Evolutionary conservation across 192 early-diverging fungal species (phyloP), one percentile per base, ranked within the genome.

Genomic region (Coemansia sp.): DNA sequence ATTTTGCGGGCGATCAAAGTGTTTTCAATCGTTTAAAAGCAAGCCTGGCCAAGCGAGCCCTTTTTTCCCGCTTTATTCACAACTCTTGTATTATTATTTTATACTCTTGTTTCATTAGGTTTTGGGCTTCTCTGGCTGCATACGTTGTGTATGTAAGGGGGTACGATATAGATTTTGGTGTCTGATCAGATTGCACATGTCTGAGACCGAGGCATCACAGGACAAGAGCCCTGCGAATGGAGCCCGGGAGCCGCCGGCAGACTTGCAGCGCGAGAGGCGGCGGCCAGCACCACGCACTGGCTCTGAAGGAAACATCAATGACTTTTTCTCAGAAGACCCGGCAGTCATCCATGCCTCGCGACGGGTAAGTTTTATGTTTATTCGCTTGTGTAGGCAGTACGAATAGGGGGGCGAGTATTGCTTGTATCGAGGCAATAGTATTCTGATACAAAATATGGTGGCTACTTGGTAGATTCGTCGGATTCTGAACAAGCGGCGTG

Each of bases 381-480:
- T n/a, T n/a, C n/a, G n/a, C n/a, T n/a, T n/a, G n/a, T n/a, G n/a
- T n/a, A n/a, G n/a, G n/a, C n/a, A n/a, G n/a, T n/a, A n/a, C n/a
- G n/a, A n/a, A n/a, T n/a, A n/a, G n/a, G n/a, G n/a, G n/a, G n/a
- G n/a, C n/a, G n/a, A n/a, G n/a, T n/a, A n/a, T n/a, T n/a, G n/a
- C n/a, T n/a, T n/a, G n/a, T n/a, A n/a, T n/a, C n/a, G n/a, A n/a
- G n/a, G n/a, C n/a, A n/a, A n/a, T n/a, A n/a, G n/a, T n/a, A n/a
- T n/a, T n/a, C n/a, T n/a, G n/a, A n/a, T n/a, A n/a, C n/a, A n/a
- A n/a, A n/a, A n/a, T n/a, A n/a, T n/a, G n/a, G n/a, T n/a, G n/a
- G n/a, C n/a, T n/a, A n/a, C n/a, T n/a, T n/a, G n/a, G 47, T 64
- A 70, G 67, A 78, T 78, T 40, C 61, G 75, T n/a, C 50, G 61